A percentile compares a stretch with the other conserved stretches of the same genome.
phyloP scores from a whole-genome alignment of 805 yeast species.

The Cyberlindnera mycetangii region DNA sequence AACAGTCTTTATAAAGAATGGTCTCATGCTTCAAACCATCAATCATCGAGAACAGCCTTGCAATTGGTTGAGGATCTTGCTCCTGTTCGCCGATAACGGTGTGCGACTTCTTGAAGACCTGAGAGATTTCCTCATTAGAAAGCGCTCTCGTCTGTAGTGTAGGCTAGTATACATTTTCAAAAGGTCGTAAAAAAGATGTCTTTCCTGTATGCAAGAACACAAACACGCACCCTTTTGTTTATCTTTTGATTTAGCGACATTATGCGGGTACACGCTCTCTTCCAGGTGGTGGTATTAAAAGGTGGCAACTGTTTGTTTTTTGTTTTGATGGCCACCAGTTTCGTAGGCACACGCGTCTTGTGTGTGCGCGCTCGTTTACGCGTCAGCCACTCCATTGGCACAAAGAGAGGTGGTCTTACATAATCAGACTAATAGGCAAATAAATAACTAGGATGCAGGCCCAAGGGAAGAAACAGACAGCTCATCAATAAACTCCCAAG shows the following conservation, averaged over 20 bases:
- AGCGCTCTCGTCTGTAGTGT: conserved; percentile 6
- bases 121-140: conserved; percentile 16
- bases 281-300: too few species aligned
- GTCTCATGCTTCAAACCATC: conserved; percentile 17
- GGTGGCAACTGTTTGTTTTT: too few species aligned
- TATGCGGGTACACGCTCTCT: too few species aligned
- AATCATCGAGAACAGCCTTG: conserved; percentile 18
- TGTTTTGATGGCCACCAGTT: too few species aligned
- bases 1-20: conserved; percentile 33
- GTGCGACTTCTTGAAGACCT: conserved; percentile 18
- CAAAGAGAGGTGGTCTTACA: too few species aligned
- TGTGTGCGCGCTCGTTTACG: too few species aligned
- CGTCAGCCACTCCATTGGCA: too few species aligned
- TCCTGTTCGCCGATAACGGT: conserved; percentile 5
- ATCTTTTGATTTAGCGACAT: conserved; percentile 1
- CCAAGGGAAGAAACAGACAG: not conserved
- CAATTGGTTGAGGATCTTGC: conserved; percentile 15
- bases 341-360: too few species aligned
- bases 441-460: not conserved
- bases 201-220: too few species aligned
- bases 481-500: conserved; percentile 4
- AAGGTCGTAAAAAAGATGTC: too few species aligned
- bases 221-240: conserved; percentile 2
- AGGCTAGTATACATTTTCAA: not conserved
- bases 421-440: too few species aligned